Evolutionary conservation across 305 asterid species (phyloP), one percentile per base, ranked within the genome.

Genomic region (Rubia peregrina): DNA sequence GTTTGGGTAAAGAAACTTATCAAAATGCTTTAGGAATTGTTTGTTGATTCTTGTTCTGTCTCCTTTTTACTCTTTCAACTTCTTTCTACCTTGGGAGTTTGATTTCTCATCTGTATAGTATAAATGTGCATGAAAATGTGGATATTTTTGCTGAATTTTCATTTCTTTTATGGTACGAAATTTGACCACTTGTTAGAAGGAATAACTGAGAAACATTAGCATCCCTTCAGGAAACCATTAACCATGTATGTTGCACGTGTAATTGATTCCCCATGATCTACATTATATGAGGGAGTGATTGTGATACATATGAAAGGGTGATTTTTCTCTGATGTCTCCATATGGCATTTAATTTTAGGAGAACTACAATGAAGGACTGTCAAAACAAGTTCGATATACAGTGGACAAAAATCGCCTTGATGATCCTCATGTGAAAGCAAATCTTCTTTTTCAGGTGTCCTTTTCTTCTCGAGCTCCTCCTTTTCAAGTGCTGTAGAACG

Each of bases 361-460:
- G 80, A 94, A 83, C 69, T 84, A 86, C 83, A 94, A 94, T 77
- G 98, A 89, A 61, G 91, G 80, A 53, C 77, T 94, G 74, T 81
- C 96, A 71, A 84, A 79, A 67, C 89, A 86, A 86, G 90, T 94
- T 75, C 90, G 75, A 46, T 85, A 83, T 81, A 80, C 74, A 84
- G 96, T 94, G 77, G 99, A 94, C 86, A 83, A 85, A 75, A 85
- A 82, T 81, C 87, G 88, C 80, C 90, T 94, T 57, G 99, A 94
- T 80, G 98, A 94, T 77, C 99, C 99, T 68, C 99, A 94, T 77
- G 96, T 91, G 80, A 94, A 94, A 83, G 87, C 99, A 76, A 94
- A 91, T 87, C 90, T 94, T 80, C 98, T 94, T 71, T 82, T 94
- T 71, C 99, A 94, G 98, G 99, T 94, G 69, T 41, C 30, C 43